Evolutionary conservation across 2,329 filamentous ascomycete species (phyloP), one percentile per base, ranked within the genome.

Genomic region (Colletotrichum cereale): DNA sequence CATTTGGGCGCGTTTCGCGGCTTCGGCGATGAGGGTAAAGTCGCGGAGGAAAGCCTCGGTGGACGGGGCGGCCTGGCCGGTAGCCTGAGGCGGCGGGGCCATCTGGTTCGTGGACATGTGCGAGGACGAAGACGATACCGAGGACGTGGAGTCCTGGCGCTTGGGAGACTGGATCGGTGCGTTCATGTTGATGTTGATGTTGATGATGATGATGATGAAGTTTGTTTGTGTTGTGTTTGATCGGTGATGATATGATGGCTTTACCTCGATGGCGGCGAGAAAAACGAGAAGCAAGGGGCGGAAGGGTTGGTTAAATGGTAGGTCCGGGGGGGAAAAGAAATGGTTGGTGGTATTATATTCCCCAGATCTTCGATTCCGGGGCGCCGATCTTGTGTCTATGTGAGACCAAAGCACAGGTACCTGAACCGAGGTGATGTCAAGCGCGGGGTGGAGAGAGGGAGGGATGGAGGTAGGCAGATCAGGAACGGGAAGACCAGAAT

Each of bases 1-100:
- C 86, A 98, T 93, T 82, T 98, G 94, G 12, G 96, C 96, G 52
- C 95, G 88, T 83, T 97, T 97, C 53, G 95, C 96, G 2, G 96
- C 96, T 85, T 98, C 96, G 44, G 95, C 95, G 52, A 98, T 88
- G 38, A 98, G 88, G 70, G 89, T 96, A 78, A 96, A 93, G 81
- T 97, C 92, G 77, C 91, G 90, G 72, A 97, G 87, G 79, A 95
- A 95, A 36, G 82, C 75, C 65, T 89, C 87, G 62, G 87, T 86
- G 18, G 85, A 86, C 1, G 84, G 77, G 71, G 70, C 60, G 24
- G 47, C 55, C 73, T 78, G 78, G 53, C 76, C 73, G 72, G 78
- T 77, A 50, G 77, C 74, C 24, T 78, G 77, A 55, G 76, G 77
- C 53, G 73, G 76, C 72, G 58, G 72, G 61, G 50, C 60, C 65